phyloP scores from a whole-genome alignment of 345 rosid genomes.

The Noccaea bulbosa region DNA sequence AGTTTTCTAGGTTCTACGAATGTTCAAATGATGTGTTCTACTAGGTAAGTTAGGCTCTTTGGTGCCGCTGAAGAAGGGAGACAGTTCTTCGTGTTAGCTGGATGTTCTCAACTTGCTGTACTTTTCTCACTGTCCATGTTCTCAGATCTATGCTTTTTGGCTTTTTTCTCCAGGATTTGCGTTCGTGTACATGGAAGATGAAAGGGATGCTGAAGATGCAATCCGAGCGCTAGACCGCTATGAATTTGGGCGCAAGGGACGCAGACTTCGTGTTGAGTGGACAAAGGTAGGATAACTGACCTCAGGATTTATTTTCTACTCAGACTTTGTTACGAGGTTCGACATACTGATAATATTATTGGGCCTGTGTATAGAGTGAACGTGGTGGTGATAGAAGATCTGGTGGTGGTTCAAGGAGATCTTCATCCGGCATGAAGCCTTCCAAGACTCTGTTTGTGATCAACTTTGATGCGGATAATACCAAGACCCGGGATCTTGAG shows the following conservation, averaged over 20 bases:
- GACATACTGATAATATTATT: not conserved
- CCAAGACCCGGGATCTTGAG: slow-evolving; percentile 89
- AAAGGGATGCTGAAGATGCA: slow-evolving; percentile 97
- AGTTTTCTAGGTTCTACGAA: slow-evolving; percentile 52
- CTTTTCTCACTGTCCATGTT: slow-evolving; percentile 14
- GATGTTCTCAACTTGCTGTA: slow-evolving; percentile 47
- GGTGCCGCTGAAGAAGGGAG: slow-evolving; percentile 41
- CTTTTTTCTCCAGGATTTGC: slow-evolving; percentile 64
- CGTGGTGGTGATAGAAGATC: slow-evolving; percentile 71
- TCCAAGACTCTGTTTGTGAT: slow-evolving; percentile 94
- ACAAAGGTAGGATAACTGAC: slow-evolving; percentile 60
- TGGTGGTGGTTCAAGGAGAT: slow-evolving; percentile 61
- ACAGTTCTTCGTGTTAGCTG: slow-evolving; percentile 34
- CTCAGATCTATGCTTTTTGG: slow-evolving; percentile 20
- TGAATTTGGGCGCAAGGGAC: slow-evolving; percentile 95
- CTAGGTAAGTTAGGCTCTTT: slow-evolving; percentile 45
- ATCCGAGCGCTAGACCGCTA: slow-evolving; percentile 86
- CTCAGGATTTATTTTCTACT: slow-evolving; percentile 31
- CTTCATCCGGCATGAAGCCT: slow-evolving; percentile 66
- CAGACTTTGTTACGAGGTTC: slow-evolving; percentile 57
- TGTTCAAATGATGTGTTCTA: slow-evolving; percentile 52
- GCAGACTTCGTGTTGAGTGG: slow-evolving; percentile 97
- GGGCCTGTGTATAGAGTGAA: slow-evolving; percentile 61
- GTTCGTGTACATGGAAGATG: slow-evolving; percentile 94
- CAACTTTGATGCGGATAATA: slow-evolving; percentile 84